phyloP scores from a whole-genome alignment of 352 stramenopile species.

The Pythium guiyangense region DNA sequence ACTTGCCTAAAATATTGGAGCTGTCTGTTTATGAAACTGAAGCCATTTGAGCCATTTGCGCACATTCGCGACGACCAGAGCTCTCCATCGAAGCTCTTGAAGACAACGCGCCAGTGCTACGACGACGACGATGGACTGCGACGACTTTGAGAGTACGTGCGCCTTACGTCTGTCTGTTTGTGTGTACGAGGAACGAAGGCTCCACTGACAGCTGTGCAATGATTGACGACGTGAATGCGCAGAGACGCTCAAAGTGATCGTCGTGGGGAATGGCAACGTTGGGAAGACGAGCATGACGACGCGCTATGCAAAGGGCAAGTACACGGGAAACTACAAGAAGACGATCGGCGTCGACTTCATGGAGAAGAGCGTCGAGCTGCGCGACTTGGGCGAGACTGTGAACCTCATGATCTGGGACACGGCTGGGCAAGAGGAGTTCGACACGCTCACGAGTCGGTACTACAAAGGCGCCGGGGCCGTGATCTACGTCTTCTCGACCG shows the following conservation, averaged over 20 bases:
- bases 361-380: conserved; percentile 68
- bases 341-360: conserved; percentile 85
- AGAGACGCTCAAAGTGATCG: conserved; percentile 81
- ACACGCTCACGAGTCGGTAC: conserved; percentile 72
- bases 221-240: too few relatives aligned
- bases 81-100: too few relatives aligned
- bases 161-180: too few relatives aligned
- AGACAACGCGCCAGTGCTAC: too few relatives aligned
- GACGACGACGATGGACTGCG: conserved; percentile 49
- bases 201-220: too few relatives aligned
- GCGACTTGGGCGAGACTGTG: conserved; percentile 53
- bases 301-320: conserved; percentile 71
- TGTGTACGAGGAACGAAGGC: too few relatives aligned
- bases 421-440: conserved; percentile 78
- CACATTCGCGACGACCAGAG: too few relatives aligned
- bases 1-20: too few relatives aligned
- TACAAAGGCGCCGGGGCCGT: conserved; percentile 67
- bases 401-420: conserved; percentile 85
- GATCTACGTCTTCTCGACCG: conserved; percentile 75
- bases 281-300: conserved; percentile 83
- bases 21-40: too few relatives aligned
- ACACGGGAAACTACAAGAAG: conserved; percentile 82
- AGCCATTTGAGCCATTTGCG: too few relatives aligned
- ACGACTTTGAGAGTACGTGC: conserved; percentile 72
- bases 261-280: conserved; percentile 82